Evolutionary conservation across 306 rosid species (phyloP).

Genomic region (Pterocarpus macrocarpus): DNA sequence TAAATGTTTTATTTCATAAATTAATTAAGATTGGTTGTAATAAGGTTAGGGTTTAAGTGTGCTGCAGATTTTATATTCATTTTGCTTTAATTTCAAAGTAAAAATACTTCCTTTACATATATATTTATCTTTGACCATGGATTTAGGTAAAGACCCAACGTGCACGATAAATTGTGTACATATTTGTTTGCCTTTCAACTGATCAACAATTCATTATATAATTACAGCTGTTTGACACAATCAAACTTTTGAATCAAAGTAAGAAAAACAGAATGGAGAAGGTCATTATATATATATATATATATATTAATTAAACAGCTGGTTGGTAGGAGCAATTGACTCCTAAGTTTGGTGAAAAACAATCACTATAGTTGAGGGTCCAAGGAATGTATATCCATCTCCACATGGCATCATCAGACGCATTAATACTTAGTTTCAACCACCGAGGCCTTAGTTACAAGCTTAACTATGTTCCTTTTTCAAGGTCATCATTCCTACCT

Average conservation of each 20-base stretch:
- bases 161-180: background rate
- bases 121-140: background rate
- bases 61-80: too few relatives aligned
- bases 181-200: background rate
- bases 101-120: too few relatives aligned
- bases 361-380: background rate
- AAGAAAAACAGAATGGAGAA: background rate
- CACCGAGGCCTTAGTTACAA: background rate
- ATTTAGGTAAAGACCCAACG: background rate
- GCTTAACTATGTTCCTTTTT: constrained; percentile 3
- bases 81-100: too few relatives aligned
- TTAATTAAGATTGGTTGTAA: too few relatives aligned
- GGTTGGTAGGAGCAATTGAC: background rate
- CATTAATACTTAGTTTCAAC: constrained; percentile 6
- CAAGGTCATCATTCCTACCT: background rate
- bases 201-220: background rate
- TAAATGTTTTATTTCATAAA: background rate
- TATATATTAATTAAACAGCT: too few relatives aligned
- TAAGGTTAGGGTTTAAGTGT: too few relatives aligned
- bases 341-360: background rate
- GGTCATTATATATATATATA: background rate
- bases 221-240: background rate
- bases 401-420: constrained; percentile 1
- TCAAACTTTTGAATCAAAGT: background rate
- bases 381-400: background rate